phyloP scores from a whole-genome alignment of 1,139 yeast species.

The Debaryomycetaceae sp. region DNA sequence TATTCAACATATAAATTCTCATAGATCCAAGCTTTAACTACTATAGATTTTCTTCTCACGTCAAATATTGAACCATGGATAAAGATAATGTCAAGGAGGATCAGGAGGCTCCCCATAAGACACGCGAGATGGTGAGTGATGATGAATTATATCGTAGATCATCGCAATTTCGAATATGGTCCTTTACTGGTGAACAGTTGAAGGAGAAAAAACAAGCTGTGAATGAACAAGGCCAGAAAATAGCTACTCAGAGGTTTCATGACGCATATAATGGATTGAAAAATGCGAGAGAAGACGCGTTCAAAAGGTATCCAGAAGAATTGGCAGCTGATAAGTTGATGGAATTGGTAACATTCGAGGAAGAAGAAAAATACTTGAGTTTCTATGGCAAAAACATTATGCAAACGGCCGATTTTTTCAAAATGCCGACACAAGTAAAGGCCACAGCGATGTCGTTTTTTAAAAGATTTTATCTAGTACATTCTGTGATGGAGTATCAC shows the following conservation, averaged over 20 bases:
- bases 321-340: slow-evolving; percentile 30
- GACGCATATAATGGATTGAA: slow-evolving; percentile 24
- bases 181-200: slow-evolving; percentile 63
- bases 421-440: slow-evolving; percentile 49
- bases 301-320: slow-evolving; percentile 30
- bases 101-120: slow-evolving; percentile 1
- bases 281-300: slow-evolving; percentile 25
- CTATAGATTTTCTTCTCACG: not conserved
- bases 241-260: slow-evolving; percentile 38
- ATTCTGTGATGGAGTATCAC: slow-evolving; percentile 81
- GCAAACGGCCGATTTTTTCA: slow-evolving; percentile 45
- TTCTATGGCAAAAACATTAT: slow-evolving; percentile 72
- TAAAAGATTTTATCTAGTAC: slow-evolving; percentile 71
- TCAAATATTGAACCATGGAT: not conserved
- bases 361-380: slow-evolving; percentile 63
- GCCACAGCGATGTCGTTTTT: slow-evolving; percentile 87
- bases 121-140: slow-evolving; percentile 36
- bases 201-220: slow-evolving; percentile 41
- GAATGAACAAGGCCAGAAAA: slow-evolving; percentile 49
- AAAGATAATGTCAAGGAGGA: slow-evolving; percentile 2
- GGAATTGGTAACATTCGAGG: slow-evolving; percentile 57
- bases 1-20: no score
- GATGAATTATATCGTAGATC: slow-evolving; percentile 89
- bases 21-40: not conserved
- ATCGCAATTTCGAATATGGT: slow-evolving; percentile 83